Evolutionary conservation across 495 filamentous ascomycete genomes (phyloP).

Genomic region (Aspergillus asperescens): DNA sequence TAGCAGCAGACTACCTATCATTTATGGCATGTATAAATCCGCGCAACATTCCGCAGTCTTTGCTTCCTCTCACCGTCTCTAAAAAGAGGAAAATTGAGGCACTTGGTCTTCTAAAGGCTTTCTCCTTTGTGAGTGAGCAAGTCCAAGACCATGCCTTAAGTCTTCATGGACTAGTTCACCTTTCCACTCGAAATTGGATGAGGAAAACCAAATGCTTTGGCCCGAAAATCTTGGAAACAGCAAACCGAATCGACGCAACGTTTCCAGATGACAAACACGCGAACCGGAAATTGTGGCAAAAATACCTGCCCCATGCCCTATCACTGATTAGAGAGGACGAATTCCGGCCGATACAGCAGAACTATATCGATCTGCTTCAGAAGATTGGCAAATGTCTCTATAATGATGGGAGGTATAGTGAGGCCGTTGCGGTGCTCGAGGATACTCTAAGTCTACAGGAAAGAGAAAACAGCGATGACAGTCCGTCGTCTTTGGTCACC

Average conservation of each 20-base stretch:
- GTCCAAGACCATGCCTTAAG: constrained; percentile 8
- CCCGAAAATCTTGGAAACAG: background rate
- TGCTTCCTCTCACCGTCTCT: constrained; percentile 15
- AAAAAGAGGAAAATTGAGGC: constrained; percentile 11
- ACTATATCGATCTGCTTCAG: background rate
- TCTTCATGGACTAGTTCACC: constrained; percentile 20
- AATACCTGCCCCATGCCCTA: constrained; percentile 3
- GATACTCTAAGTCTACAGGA: no score
- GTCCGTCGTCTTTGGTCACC: no score
- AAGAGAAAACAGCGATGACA: no score
- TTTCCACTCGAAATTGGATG: constrained; percentile 22
- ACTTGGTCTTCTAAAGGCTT: constrained; percentile 20
- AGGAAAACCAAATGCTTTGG: background rate
- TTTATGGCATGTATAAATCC: constrained; percentile 42
- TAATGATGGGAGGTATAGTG: background rate
- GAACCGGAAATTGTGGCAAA: background rate
- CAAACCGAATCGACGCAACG: background rate
- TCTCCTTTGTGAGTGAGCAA: constrained; percentile 22
- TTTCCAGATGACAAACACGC: background rate
- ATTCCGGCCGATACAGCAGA: background rate
- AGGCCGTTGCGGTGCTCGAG: no score
- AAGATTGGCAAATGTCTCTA: background rate
- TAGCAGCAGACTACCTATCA: constrained; percentile 35
- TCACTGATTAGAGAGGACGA: background rate
- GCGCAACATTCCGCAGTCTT: constrained; percentile 26